Conservation (phyloP, 352 stramenopile genomes). For the Phytopythium ostracodes region DNA sequence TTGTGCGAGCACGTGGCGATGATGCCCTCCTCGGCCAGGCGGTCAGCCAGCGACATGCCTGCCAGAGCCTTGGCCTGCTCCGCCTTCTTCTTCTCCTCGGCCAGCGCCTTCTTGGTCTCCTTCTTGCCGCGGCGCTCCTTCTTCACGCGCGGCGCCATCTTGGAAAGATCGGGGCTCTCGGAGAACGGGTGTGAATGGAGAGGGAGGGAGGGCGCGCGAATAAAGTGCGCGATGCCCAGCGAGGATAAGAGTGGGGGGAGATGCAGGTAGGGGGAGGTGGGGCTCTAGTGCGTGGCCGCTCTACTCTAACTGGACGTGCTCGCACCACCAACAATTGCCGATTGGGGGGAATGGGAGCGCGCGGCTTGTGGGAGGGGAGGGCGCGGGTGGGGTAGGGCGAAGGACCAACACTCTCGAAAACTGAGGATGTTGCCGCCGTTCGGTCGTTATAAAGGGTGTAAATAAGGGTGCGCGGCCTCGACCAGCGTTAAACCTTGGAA, state of each 20-base stretch:
- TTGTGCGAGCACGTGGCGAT: conserved; percentile 95
- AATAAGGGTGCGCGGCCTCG: neutral
- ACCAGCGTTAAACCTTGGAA: neutral
- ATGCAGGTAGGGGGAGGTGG: no score
- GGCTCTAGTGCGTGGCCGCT: neutral
- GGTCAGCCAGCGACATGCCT: conserved; percentile 81
- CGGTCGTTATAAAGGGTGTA: neutral
- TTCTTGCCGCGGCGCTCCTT: conserved; percentile 80
- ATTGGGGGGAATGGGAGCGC: neutral
- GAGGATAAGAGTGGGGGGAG: neutral
- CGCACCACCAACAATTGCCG: conserved; percentile 1
- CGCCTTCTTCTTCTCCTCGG: conserved; percentile 74
- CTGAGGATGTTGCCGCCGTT: neutral
- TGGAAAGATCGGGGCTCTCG: neutral
- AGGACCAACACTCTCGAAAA: neutral
- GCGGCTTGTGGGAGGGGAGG: no score
- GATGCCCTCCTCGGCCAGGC: conserved; percentile 92
- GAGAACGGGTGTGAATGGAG: neutral
- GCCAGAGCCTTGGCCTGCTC: conserved; percentile 59
- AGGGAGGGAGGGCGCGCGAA: no score
- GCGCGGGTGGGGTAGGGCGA: no score
- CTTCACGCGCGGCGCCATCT: conserved; percentile 66
- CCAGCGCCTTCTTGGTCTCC: conserved; percentile 65
- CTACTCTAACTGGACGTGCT: neutral
- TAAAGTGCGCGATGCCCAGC: neutral